Base-by-base conservation (phyloP, 306 rosid species). In the Arachis stenosperma region DNA sequence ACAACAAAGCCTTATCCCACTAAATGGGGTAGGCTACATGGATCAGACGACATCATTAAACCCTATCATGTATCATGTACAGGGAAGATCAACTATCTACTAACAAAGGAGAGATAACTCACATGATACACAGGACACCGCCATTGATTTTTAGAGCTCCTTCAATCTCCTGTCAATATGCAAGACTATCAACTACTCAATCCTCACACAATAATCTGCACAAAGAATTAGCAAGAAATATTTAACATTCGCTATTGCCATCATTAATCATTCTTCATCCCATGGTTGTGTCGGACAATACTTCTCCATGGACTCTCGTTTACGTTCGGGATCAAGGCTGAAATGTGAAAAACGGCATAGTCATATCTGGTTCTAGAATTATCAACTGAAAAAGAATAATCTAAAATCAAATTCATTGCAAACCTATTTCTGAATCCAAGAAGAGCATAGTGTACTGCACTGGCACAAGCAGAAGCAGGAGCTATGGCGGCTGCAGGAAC, bases 341-440 rank as follows among this genome's bases (percentile, higher is more conserved):
- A 79, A 17, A 63, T 65, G 17, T 55, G 33, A 42, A 29, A 13
- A 17, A 40, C 17, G n/a, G 43, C 43, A 29, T 41, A 55, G 48
- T 78, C 59, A 76, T 48, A 41, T 78, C 62, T 15, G 77, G 47
- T 65, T 79, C 71, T 44, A 51, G 69, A 53, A 66, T 22, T 40
- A 37, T 40, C 55, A 59, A 47, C 29, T 30, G 43, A 61, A 51
- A 42, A 72, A 65, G 5, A 72, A 75, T 22, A 6, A 44, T 48
- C 74, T 64, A 48, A 77, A 78, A 60, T 8, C 44, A 79, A 57
- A 61, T 70, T 42, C 58, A 77, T 54, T 56, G 70, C 78, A 42
- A 54, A 94, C 99, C 99, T 91, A 78, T 94, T 94, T 85, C 99
- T 88, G 82, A 94, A 76, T 69, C 99, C 99, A 84, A 91, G 96